Evolutionary conservation across 1,284 basidiomycete species (phyloP).

Genomic region (Moesziomyces globuligerus): DNA sequence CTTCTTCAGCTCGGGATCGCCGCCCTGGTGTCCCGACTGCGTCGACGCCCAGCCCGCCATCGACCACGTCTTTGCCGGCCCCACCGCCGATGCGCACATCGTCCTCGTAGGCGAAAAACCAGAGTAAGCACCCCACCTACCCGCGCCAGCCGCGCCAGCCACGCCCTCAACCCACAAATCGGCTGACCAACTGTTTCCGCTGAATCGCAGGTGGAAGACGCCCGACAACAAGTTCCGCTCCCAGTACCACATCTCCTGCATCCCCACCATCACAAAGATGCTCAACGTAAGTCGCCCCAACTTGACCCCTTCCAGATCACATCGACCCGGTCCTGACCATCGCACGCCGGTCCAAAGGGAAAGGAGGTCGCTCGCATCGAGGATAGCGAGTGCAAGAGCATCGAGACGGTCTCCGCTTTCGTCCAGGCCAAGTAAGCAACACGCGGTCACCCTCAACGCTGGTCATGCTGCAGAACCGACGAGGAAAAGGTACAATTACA

Average conservation of each 20-base stretch:
- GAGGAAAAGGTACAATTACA: not conserved
- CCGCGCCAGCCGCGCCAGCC: too few species aligned
- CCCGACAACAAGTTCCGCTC: slow-evolving; percentile 40
- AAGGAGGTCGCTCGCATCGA: slow-evolving; percentile 48
- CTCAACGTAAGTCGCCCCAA: slow-evolving; percentile 24
- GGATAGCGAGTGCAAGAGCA: slow-evolving; percentile 43
- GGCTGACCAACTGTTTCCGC: too few species aligned
- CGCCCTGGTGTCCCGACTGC: slow-evolving; percentile 58
- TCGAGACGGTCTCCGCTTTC: slow-evolving; percentile 29
- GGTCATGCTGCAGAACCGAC: not conserved
- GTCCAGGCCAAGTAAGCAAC: slow-evolving; percentile 17
- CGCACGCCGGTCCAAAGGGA: slow-evolving; percentile 11
- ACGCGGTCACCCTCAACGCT: not conserved
- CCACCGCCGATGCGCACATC: slow-evolving; percentile 23
- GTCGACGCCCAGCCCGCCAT: slow-evolving; percentile 44
- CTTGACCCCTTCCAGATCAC: not conserved
- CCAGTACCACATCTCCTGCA: slow-evolving; percentile 42
- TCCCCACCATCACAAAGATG: slow-evolving; percentile 48
- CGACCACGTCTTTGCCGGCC: slow-evolving; percentile 36
- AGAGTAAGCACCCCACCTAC: slow-evolving; percentile 20
- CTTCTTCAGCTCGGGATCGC: slow-evolving; percentile 52
- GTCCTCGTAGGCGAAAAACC: slow-evolving; percentile 45
- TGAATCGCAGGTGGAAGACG: slow-evolving; percentile 48
- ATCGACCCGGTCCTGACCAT: not conserved
- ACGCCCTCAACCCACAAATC: too few species aligned